These are phyloP conservation scores for Hypoxylon sp. DNA, from an alignment of 2,329 filamentous ascomycete genomes.

Conservation along the genomic window DNA sequence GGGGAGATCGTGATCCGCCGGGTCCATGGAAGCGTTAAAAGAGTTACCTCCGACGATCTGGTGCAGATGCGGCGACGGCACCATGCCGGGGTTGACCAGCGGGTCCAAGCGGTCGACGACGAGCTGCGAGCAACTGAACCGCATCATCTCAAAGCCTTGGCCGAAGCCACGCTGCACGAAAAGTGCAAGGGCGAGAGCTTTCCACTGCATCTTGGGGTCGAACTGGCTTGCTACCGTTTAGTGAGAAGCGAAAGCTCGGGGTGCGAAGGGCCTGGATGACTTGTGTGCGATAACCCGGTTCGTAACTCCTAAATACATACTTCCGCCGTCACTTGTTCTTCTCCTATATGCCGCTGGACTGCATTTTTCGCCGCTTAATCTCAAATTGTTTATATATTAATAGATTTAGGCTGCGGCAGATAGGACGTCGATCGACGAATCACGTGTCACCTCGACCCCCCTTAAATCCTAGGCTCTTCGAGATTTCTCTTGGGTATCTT, in stretches of 20 bases:
- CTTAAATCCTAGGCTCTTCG: conserved; percentile 32
- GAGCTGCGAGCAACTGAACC: conserved; percentile 53
- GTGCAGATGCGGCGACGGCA: conserved; percentile 53
- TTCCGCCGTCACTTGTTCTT: background rate
- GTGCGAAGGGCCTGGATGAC: conserved; percentile 23
- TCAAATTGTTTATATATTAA: conserved; percentile 43
- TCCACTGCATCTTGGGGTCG: conserved; percentile 46
- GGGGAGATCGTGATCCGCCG: conserved; percentile 46
- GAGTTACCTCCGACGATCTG: conserved; percentile 54
- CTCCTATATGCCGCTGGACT: conserved; percentile 37
- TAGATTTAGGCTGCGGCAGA: conserved; percentile 42
- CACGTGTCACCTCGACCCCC: conserved; percentile 20
- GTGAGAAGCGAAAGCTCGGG: conserved; percentile 33
- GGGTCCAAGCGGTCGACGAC: conserved; percentile 53
- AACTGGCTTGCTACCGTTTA: conserved; percentile 23
- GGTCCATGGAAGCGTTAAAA: conserved; percentile 53
- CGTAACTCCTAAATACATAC: conserved; percentile 46
- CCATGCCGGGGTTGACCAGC: conserved; percentile 49
- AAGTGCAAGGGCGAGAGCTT: conserved; percentile 41
- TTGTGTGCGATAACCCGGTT: conserved; percentile 30
- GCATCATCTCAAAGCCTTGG: conserved; percentile 56
- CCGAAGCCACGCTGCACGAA: conserved; percentile 43
- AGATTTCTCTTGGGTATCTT: conserved; percentile 27
- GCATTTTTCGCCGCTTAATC: conserved; percentile 28
- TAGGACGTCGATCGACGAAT: conserved; percentile 39